A percentile compares a stretch with the other conserved stretches of the same genome.
These are phyloP conservation scores for Microstegium vimineum DNA, from an alignment of 176 grass and related monocot genomes.

Conservation along the genomic window DNA sequence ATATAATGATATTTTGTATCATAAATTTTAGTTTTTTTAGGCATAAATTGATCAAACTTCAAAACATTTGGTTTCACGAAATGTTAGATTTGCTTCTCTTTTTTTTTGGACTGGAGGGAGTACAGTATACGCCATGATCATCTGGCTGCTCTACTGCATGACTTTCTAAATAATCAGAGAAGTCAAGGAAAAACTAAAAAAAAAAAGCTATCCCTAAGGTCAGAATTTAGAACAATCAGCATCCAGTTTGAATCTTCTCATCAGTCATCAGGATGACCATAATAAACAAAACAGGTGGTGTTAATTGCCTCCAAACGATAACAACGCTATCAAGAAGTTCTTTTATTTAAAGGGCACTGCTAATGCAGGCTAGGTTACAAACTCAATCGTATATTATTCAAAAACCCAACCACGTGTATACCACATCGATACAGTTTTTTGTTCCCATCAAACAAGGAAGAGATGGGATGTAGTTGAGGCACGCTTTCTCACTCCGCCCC, in stretches of 20 bases:
- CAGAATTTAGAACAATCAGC: background rate
- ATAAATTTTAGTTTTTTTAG: too few species aligned
- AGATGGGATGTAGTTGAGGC: background rate
- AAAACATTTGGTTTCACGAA: too few species aligned
- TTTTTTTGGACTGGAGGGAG: too few species aligned
- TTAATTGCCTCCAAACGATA: background rate
- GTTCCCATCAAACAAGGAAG: conserved; percentile 5
- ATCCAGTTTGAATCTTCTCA: background rate
- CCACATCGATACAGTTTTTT: conserved; percentile 1
- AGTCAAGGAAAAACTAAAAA: background rate
- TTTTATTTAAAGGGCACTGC: conserved; percentile 13
- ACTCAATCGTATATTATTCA: conserved; percentile 22
- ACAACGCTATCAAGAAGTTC: background rate
- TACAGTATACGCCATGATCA: background rate
- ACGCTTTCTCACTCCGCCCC: conserved; percentile 38
- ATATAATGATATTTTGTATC: too few species aligned
- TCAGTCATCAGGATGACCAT: background rate
- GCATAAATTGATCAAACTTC: too few species aligned
- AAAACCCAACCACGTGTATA: conserved; percentile 9
- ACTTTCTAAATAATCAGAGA: background rate
- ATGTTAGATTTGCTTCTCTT: too few species aligned
- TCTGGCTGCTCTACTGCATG: background rate
- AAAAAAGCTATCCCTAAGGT: background rate
- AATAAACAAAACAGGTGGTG: background rate
- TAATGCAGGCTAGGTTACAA: background rate